Evolutionary conservation across 176 grass and related monocot species (phyloP).

Genomic region (Dactylis glomerata): DNA sequence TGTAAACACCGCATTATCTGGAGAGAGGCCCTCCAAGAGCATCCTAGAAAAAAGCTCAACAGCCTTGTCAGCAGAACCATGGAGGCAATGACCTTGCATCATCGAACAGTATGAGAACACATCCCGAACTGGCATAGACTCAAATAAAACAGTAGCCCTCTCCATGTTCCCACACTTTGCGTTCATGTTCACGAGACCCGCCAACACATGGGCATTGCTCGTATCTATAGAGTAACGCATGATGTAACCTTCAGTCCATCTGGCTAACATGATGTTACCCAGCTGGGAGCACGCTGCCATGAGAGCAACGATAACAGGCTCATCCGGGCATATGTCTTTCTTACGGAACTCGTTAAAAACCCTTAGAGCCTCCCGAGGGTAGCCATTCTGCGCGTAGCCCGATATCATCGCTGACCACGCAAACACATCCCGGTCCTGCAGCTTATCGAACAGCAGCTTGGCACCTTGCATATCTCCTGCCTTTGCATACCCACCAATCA

Average conservation of each 20-base stretch:
- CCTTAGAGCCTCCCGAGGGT: conserved; percentile 53
- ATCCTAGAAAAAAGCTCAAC: conserved; percentile 72
- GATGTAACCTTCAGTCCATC: conserved; percentile 68
- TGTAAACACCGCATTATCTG: conserved; percentile 67
- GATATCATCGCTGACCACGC: conserved; percentile 84
- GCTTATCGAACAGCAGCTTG: conserved; percentile 61
- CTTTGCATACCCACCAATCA: conserved; percentile 81
- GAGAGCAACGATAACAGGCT: conserved; percentile 61
- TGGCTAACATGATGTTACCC: conserved; percentile 55
- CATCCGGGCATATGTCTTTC: conserved; percentile 55
- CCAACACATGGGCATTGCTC: conserved; percentile 59
- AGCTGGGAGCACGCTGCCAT: conserved; percentile 88
- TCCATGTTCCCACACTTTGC: conserved; percentile 87
- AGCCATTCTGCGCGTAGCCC: conserved; percentile 77
- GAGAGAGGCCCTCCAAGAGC: conserved; percentile 67
- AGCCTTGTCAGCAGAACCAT: conserved; percentile 75
- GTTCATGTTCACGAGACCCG: conserved; percentile 83
- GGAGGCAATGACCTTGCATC: conserved; percentile 93
- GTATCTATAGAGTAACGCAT: conserved; percentile 38
- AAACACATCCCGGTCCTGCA: conserved; percentile 51
- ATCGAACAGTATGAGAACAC: conserved; percentile 79
- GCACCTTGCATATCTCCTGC: conserved; percentile 52
- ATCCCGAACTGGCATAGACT: conserved; percentile 68
- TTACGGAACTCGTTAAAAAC: conserved; percentile 63
- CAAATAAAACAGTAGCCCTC: conserved; percentile 70